A percentile compares a stretch with the other conserved stretches of the same genome.
phyloP scores from a whole-genome alignment of 176 grass and related monocot species.

The Triticum turgidum region DNA sequence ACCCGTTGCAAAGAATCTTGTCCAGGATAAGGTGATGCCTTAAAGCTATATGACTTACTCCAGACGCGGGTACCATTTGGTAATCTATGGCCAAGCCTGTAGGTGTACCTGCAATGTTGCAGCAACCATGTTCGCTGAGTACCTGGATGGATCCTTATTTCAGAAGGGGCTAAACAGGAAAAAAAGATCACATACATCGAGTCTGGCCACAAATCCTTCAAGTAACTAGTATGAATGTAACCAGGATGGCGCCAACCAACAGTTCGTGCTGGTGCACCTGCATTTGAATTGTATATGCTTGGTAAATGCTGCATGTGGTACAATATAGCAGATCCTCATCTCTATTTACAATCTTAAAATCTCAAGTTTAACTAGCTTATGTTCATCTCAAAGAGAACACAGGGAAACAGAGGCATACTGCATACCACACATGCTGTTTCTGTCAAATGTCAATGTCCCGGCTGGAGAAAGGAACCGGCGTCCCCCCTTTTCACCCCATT shows the following conservation, averaged over 20 bases:
- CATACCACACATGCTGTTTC: slow-evolving; percentile 84
- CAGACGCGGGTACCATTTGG: slow-evolving; percentile 57
- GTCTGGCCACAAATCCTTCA: slow-evolving; percentile 94
- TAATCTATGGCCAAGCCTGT: slow-evolving; percentile 74
- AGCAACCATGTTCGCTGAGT: neutral
- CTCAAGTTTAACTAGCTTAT: slow-evolving; percentile 3
- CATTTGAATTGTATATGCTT: neutral
- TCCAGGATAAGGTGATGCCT: slow-evolving; percentile 81
- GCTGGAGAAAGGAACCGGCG: slow-evolving; percentile 46
- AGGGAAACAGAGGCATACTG: neutral
- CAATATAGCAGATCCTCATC: neutral
- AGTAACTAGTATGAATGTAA: slow-evolving; percentile 72
- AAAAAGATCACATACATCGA: slow-evolving; percentile 41
- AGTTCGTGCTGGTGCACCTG: slow-evolving; percentile 74
- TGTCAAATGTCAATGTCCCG: slow-evolving; percentile 72
- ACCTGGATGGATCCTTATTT: slow-evolving; percentile 2
- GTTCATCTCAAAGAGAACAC: neutral
- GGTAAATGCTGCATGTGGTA: neutral
- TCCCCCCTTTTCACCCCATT: slow-evolving; percentile 61
- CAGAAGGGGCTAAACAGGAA: neutral
- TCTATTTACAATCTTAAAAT: neutral
- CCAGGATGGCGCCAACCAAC: slow-evolving; percentile 97
- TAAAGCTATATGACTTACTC: slow-evolving; percentile 75
- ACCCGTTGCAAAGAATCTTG: slow-evolving; percentile 79
- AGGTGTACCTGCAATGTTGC: slow-evolving; percentile 61